phyloP scores from a whole-genome alignment of 805 yeast species.

The Suhomyces sp. region DNA sequence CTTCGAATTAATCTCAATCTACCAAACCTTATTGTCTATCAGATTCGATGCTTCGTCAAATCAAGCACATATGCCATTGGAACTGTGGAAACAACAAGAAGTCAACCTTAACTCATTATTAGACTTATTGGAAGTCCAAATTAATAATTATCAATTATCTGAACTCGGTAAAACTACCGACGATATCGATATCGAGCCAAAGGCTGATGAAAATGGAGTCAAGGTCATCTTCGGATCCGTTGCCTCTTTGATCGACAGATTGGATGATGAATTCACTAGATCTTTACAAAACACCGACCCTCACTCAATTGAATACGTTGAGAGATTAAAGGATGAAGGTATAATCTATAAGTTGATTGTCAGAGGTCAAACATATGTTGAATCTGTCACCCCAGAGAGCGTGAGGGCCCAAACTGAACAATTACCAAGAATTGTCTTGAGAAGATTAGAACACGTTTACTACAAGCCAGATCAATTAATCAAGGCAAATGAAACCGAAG shows the following conservation, averaged over 20 bases:
- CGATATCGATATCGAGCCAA: slow-evolving; percentile 68
- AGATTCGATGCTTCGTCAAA: slow-evolving; percentile 78
- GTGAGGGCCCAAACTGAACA: slow-evolving; percentile 48
- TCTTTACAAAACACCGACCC: slow-evolving; percentile 90
- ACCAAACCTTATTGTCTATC: slow-evolving; percentile 79
- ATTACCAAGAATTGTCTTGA: slow-evolving; percentile 70
- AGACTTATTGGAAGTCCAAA: slow-evolving; percentile 63
- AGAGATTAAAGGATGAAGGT: slow-evolving; percentile 85
- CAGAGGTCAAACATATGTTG: slow-evolving; percentile 84
- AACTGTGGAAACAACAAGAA: slow-evolving; percentile 74
- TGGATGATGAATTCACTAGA: slow-evolving; percentile 90
- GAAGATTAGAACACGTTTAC: slow-evolving; percentile 90
- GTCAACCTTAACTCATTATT: slow-evolving; percentile 63
- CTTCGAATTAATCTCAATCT: slow-evolving; percentile 76
- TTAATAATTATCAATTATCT: slow-evolving; percentile 58
- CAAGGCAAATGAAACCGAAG: slow-evolving; percentile 61
- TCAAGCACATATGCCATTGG: slow-evolving; percentile 70
- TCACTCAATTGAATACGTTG: slow-evolving; percentile 90
- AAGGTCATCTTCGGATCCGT: slow-evolving; percentile 80
- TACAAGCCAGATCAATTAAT: slow-evolving; percentile 84
- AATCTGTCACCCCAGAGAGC: slow-evolving; percentile 51
- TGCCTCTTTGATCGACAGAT: slow-evolving; percentile 83
- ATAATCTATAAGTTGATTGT: slow-evolving; percentile 71
- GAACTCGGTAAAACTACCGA: slow-evolving; percentile 73
- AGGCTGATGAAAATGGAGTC: slow-evolving; percentile 60